A percentile compares a stretch with the other conserved stretches of the same genome.
phyloP scores from a whole-genome alignment of 371 early-diverging fungal genomes.

The Mortierella sp. region DNA sequence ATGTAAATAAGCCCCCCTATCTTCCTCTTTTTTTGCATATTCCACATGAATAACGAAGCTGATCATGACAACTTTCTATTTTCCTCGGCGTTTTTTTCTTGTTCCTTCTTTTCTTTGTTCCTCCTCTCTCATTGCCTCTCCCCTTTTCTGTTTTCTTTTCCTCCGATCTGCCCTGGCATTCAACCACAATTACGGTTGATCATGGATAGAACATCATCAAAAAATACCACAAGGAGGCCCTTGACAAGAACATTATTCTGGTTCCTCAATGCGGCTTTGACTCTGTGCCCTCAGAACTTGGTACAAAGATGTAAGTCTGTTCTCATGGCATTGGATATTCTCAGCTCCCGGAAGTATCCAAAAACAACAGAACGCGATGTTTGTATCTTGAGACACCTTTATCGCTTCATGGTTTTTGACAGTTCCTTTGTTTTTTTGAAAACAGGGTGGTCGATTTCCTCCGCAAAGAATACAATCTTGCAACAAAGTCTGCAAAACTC shows the following conservation, averaged over 20 bases:
- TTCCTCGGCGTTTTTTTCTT: no score
- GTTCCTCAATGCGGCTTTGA: slow-evolving; percentile 94
- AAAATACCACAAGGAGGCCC: slow-evolving; percentile 76
- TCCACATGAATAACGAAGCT: no score
- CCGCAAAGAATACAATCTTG: slow-evolving; percentile 61
- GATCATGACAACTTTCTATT: no score
- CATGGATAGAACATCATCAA: slow-evolving; percentile 66
- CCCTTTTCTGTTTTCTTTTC: no score
- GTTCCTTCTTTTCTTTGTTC: no score
- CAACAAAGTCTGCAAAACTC: slow-evolving; percentile 66
- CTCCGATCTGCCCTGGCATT: no score
- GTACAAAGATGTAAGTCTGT: slow-evolving; percentile 62
- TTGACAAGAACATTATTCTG: slow-evolving; percentile 71
- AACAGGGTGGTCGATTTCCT: slow-evolving; percentile 61
- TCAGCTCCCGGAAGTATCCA: background rate
- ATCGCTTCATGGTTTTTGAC: background rate
- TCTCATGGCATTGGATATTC: background rate
- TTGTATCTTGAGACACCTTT: no score
- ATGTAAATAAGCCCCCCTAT: slow-evolving; percentile 18
- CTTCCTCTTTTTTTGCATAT: background rate
- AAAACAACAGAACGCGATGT: background rate
- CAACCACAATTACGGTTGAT: no score
- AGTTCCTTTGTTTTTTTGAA: background rate
- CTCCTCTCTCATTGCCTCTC: no score
- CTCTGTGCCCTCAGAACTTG: slow-evolving; percentile 87